Base-by-base conservation (phyloP, 2,329 filamentous ascomycete genomes). In the Verticillium zaregamsianum region DNA sequence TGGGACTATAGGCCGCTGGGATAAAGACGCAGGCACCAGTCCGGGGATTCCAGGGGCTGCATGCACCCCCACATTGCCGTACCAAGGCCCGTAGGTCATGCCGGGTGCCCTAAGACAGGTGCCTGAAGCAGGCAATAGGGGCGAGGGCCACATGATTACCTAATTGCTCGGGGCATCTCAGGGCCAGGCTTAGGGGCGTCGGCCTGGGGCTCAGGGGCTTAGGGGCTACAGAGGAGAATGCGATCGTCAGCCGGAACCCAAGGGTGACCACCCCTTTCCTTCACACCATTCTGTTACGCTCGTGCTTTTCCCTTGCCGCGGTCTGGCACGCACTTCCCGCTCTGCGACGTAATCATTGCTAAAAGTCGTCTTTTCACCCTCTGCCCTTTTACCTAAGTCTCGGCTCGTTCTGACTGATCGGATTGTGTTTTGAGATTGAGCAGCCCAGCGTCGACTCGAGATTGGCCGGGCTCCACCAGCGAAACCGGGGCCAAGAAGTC, bases 401-500 rank as follows among this genome's bases (percentile, higher is more conserved):
- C 20, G 45, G 23, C n/a, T 1, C 3, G 45, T 49, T 49, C 45
- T 49, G 45, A 49, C 45, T 49, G 45, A 49, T 49, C n/a, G 45
- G 20, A 49, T 49, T 23, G 45, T 23, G 20, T 23, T 23, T 12
- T 25, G 20, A 25, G 45, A 49, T 25, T 12, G 45, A 23, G 17
- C 8, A 49, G 8, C 7, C 20, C 45, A 49, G 45, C 20, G 3
- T n/a, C 33, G 23, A 49, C 32, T 32, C 35, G 57, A 58, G 57
- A 58, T 58, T 58, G 57, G 56, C 31, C 56, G 14, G 55, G 32
- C 8, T 49, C 57, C 57, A 58, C 57, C 57, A 49, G 35, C 57
- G 57, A 58, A 58, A 58, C 57, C 14, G n/a, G 25, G 39, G 57
- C 57, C 57, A 58, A 49, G 57, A 58, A 40, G 56, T 15, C 15